Base-by-base conservation (phyloP, 805 yeast genomes). In the Candida xyloterini region DNA sequence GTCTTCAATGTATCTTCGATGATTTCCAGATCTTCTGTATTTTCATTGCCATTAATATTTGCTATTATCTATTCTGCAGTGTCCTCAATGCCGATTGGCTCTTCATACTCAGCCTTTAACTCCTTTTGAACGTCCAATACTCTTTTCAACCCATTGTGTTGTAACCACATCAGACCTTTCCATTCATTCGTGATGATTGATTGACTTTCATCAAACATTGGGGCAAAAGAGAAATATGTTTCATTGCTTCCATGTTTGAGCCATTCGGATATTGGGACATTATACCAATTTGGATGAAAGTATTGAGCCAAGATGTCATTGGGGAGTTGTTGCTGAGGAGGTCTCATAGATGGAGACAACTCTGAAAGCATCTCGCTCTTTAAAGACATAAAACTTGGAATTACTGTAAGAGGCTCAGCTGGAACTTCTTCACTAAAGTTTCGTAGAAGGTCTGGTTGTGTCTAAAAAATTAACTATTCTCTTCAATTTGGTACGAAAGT, bases 191-290 rank as follows among this genome's bases (percentile, higher is more conserved):
- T 70, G 10, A 81, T 57, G 2, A 79, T 74, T 7, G 79, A 68
- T 14, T 72, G 73, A 26, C 72, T 70, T 48, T 81, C 83, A 55
- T 81, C 88, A 29, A 70, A 63, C 9, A 73, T 57, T 4, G 93
- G 93, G 0, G 87, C 86, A 68, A 82, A 84, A 10, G 78, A 68
- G 33, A 71, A 65, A 21, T 65, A 66, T 38, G 65, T 68, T 10
- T 68, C 68, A 22, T 50, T 50, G 7, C 40, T 38, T 4, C 64
- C 64, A 33, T 57, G 72, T 36, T 73, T 71, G 15, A 84, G 60
- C 90, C 91, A 84, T 33, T 71, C 71, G 1, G 86, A 72, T 4
- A 81, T 69, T 9, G 88, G 81, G 35, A 84, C 59, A 5, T 79
- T 73, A 43, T 73, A 72, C 83, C 84, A 78, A 45, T 77, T 76